These are phyloP conservation scores for Jackrogersella minutella DNA, from an alignment of 495 filamentous ascomycete genomes.

Conservation along the genomic window DNA sequence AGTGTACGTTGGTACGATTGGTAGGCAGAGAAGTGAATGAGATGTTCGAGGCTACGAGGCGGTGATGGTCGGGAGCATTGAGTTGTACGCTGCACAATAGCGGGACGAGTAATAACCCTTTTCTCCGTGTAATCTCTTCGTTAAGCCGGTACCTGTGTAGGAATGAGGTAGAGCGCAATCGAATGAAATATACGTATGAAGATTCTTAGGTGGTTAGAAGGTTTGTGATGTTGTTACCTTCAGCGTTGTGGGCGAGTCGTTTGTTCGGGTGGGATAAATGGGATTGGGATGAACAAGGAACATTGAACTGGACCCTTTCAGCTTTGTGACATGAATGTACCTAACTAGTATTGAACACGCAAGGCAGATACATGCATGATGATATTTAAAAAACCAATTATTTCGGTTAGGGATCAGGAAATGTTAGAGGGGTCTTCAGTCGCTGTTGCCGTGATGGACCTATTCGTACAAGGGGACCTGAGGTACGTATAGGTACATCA, in stretches of 20 bases:
- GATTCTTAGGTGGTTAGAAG: not conserved
- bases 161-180: not conserved
- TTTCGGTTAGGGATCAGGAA: too few species aligned
- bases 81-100: not conserved
- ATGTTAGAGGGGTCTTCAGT: too few species aligned
- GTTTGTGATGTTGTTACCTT: not conserved
- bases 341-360: not conserved
- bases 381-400: too few species aligned
- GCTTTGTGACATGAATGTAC: not conserved
- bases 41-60: not conserved
- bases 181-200: not conserved
- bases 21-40: not conserved
- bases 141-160: not conserved
- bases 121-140: not conserved
- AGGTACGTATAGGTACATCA: too few species aligned
- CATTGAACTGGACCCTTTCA: constrained; percentile 2
- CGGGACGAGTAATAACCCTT: not conserved
- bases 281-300: too few species aligned
- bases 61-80: not conserved
- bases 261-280: not conserved
- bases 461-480: too few species aligned
- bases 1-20: constrained; percentile 5
- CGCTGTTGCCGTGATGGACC: too few species aligned
- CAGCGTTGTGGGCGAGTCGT: not conserved
- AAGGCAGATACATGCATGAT: too few species aligned